Percentiles rank a stretch among this genome's conserved stretches.
phyloP scores from a whole-genome alignment of 768 basidiomycete genomes.

The Ramaria rubella region DNA sequence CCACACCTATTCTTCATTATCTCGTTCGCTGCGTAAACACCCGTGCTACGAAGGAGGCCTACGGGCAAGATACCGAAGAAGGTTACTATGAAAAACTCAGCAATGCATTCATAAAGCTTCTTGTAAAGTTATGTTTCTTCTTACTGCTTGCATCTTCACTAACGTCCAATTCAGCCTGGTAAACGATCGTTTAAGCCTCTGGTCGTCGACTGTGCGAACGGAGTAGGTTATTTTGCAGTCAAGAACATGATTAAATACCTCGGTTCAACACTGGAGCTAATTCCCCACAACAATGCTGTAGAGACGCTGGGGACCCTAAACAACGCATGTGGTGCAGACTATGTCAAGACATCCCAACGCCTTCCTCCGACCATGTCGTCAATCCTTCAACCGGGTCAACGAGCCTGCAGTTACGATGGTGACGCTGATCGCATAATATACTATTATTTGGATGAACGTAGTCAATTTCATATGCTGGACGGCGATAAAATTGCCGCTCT shows the following conservation, averaged over 20 bases:
- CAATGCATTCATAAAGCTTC: conserved; percentile 74
- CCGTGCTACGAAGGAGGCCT: conserved; percentile 66
- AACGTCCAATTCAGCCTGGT: conserved; percentile 40
- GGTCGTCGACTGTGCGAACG: conserved; percentile 97
- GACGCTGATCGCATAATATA: conserved; percentile 97
- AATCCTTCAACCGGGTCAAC: conserved; percentile 59
- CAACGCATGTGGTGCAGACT: conserved; percentile 88
- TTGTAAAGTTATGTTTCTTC: conserved; percentile 46
- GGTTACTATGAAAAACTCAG: conserved; percentile 83
- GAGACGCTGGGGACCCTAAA: conserved; percentile 71
- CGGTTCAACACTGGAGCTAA: conserved; percentile 51
- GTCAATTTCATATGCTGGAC: conserved; percentile 85
- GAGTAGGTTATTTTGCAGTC: conserved; percentile 79
- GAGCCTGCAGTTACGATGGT: conserved; percentile 92
- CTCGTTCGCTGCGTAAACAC: conserved; percentile 88
- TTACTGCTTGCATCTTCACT: not conserved
- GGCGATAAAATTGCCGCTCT: conserved; percentile 97
- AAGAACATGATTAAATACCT: conserved; percentile 54
- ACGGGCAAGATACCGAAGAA: conserved; percentile 73
- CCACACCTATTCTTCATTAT: conserved; percentile 95
- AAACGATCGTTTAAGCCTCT: conserved; percentile 53
- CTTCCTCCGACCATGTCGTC: conserved; percentile 70
- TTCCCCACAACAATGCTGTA: conserved; percentile 63
- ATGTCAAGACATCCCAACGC: conserved; percentile 87
- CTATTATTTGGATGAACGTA: conserved; percentile 77